Percentiles rank a stretch among this genome's conserved stretches.
phyloP scores from a whole-genome alignment of 108 stramenopile genomes.

The Fistulifera solaris region DNA sequence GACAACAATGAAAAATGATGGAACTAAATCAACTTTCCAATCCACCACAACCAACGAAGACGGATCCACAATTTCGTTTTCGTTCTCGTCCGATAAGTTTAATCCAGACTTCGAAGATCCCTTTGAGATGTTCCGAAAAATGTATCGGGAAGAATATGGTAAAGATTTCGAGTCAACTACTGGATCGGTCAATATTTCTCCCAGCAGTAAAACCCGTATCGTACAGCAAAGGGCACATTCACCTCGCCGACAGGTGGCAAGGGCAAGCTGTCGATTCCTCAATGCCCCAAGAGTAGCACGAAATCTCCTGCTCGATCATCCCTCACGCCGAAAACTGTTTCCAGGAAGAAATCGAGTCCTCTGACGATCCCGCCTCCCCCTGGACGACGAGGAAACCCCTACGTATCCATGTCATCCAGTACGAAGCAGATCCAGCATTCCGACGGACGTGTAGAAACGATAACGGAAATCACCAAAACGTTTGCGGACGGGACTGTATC shows the following conservation, averaged over 20 bases:
- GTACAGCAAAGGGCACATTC: too few relatives aligned
- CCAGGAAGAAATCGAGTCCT: too few relatives aligned
- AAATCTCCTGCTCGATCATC: too few relatives aligned
- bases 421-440: neutral
- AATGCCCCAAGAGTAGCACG: too few relatives aligned
- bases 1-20: neutral
- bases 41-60: neutral
- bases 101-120: conserved; percentile 5
- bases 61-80: neutral
- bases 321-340: too few relatives aligned
- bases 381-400: too few relatives aligned
- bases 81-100: neutral
- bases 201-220: too few relatives aligned
- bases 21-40: neutral
- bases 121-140: neutral
- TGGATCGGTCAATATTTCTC: neutral
- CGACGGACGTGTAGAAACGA: neutral
- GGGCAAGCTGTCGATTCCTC: too few relatives aligned
- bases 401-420: neutral
- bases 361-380: too few relatives aligned
- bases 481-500: neutral
- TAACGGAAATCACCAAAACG: conserved; percentile 5
- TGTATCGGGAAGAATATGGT: conserved; percentile 2
- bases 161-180: conserved; percentile 1
- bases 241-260: too few relatives aligned